Base-by-base conservation (phyloP, 495 filamentous ascomycete genomes). In the Podospora appendiculata region DNA sequence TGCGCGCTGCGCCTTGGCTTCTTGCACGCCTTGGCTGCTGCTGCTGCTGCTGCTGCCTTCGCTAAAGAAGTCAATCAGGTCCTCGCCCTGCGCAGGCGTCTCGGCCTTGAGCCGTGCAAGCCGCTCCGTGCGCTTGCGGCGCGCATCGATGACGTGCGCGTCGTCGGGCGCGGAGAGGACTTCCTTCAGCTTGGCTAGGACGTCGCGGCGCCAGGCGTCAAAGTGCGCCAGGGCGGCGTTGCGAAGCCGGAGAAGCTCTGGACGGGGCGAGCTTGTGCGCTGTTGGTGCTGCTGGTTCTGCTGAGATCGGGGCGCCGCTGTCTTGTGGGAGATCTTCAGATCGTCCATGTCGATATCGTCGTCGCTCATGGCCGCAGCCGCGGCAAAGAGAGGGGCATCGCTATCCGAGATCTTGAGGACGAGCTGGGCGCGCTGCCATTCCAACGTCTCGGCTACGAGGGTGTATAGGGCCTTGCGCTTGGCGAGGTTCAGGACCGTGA, bases 391-490 rank as follows among this genome's bases (percentile, higher is more conserved):
- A 12, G 54, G 53, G n/a, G 38, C 49, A 14, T 32, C 25, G 16
- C 48, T 42, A 19, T 2, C 47, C 54, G 33, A 52, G 25, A 11
- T 40, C 32, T 52, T 53, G 1, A 74, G 52, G 33, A 70, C 63
- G 12, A 73, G 40, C 41, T 74, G 70, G 3, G 67, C 68, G 35
- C 70, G 70, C 71, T 74, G 74, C 41, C 59, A 68, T 14, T 51
- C 53, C 3, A 56, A 63, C 52, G 72, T 70, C 18, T 74, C 67
- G 32, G 55, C 41, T 18, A 72, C 53, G 18, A 76, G 69, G 14
- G 47, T 57, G 54, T 72, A 72, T 16, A 73, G 65, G 3, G 62
- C 69, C 50, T 64, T 68, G 54, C 73, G 71, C 33, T 63, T 64
- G 19, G 68, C 62, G 46, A 60, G 64, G 46, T 73, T 70, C n/a